Percentiles rank a stretch among this genome's conserved stretches.
These are phyloP conservation scores for Gynostemma pentaphyllum DNA, from an alignment of 306 rosid genomes.

Conservation along the genomic window DNA sequence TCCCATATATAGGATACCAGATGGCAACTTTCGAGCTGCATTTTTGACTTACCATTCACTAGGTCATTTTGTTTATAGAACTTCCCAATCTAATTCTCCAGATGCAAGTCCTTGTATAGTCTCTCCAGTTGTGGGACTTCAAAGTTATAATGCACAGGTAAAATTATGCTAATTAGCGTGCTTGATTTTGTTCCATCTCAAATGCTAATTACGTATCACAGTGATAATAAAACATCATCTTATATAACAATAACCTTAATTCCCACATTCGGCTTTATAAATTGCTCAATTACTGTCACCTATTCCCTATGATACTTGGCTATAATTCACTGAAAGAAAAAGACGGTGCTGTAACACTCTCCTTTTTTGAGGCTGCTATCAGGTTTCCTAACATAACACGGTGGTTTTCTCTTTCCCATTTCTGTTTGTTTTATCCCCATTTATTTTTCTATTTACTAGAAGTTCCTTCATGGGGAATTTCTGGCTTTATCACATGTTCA, in stretches of 20 bases:
- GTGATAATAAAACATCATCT: too few species aligned
- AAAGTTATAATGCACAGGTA: slow-evolving; percentile 78
- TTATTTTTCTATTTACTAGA: too few species aligned
- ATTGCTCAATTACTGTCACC: background rate
- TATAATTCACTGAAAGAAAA: background rate
- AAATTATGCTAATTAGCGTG: background rate
- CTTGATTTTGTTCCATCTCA: background rate
- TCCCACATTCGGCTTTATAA: background rate
- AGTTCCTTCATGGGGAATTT: too few species aligned
- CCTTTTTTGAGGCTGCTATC: background rate
- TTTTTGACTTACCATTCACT: slow-evolving; percentile 85
- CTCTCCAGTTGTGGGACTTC: slow-evolving; percentile 80
- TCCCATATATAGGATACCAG: slow-evolving; percentile 88
- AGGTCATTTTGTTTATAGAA: slow-evolving; percentile 51
- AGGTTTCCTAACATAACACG: background rate
- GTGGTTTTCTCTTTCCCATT: too few species aligned
- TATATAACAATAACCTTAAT: too few species aligned
- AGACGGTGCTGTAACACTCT: background rate
- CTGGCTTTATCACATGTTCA: too few species aligned
- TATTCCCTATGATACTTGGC: background rate
- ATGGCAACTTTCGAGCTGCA: slow-evolving; percentile 64
- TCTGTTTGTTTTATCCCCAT: too few species aligned
- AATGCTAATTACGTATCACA: background rate
- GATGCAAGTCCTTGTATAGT: slow-evolving; percentile 30
- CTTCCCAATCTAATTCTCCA: slow-evolving; percentile 19